Conservation (phyloP, 768 basidiomycete species). For the Russula sp. region DNA sequence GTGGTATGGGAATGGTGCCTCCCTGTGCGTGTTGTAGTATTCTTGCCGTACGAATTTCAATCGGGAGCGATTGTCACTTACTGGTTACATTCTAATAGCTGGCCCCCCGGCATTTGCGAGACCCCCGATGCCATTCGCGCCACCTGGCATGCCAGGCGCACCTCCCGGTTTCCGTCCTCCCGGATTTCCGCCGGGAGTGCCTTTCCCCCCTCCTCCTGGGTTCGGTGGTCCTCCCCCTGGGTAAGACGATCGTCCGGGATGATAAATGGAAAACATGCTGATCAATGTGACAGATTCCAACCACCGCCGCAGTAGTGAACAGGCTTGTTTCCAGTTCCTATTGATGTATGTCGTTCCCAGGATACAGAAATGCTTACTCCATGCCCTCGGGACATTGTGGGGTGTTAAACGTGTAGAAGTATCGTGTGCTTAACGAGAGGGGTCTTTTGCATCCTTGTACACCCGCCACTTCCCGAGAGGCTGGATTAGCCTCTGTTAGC, state of each 20-base stretch:
- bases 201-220: slow-evolving; percentile 77
- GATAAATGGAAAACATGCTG: background rate
- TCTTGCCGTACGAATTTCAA: slow-evolving; percentile 15
- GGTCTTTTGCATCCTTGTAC: background rate
- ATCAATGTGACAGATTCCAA: slow-evolving; percentile 42
- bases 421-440: slow-evolving; percentile 15
- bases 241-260: slow-evolving; percentile 47
- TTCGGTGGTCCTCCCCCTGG: slow-evolving; percentile 84
- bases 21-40: slow-evolving; percentile 52
- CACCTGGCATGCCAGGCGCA: slow-evolving; percentile 81
- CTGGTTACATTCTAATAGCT: slow-evolving; percentile 40
- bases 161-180: slow-evolving; percentile 85
- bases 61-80: slow-evolving; percentile 28
- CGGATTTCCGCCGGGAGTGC: slow-evolving; percentile 78
- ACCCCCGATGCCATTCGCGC: slow-evolving; percentile 62
- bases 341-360: slow-evolving; percentile 13
- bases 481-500: slow-evolving; percentile 1
- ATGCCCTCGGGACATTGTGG: slow-evolving; percentile 7
- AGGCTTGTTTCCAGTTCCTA: slow-evolving; percentile 1
- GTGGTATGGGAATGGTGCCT: slow-evolving; percentile 95
- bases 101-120: slow-evolving; percentile 59
- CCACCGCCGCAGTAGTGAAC: slow-evolving; percentile 45
- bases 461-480: background rate
- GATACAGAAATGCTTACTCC: slow-evolving; percentile 1
- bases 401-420: slow-evolving; percentile 20